Percentiles rank a stretch among this genome's conserved stretches.
These are phyloP conservation scores for Panaeolus papilionaceus DNA, from an alignment of 768 basidiomycete species.

Conservation along the genomic window DNA sequence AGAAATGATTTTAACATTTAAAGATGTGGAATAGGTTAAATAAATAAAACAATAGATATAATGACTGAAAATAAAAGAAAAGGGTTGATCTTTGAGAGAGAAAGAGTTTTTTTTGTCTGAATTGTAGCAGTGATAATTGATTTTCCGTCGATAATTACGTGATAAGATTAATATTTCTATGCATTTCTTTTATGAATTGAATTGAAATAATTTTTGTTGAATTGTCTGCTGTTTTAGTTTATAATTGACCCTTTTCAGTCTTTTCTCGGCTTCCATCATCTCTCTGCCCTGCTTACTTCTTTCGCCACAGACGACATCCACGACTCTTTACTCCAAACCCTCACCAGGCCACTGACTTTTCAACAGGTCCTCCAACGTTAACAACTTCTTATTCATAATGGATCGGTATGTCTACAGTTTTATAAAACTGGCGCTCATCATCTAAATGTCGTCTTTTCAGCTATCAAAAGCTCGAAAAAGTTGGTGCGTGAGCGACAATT, in stretches of 20 bases:
- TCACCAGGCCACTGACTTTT: background rate
- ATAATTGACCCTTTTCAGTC: constrained; percentile 10
- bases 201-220: background rate
- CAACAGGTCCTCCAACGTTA: background rate
- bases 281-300: constrained; percentile 7
- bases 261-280: constrained; percentile 9
- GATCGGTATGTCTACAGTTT: constrained; percentile 45
- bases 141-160: constrained; percentile 8
- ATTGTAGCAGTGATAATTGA: background rate
- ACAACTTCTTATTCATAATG: constrained; percentile 34
- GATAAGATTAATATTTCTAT: background rate
- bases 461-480: constrained; percentile 97
- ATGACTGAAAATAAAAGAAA: background rate
- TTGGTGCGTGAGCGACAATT: constrained; percentile 69
- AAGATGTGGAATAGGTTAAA: background rate
- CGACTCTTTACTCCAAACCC: background rate
- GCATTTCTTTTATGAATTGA: background rate
- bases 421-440: constrained; percentile 21
- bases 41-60: background rate
- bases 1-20: background rate
- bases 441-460: constrained; percentile 45
- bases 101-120: background rate
- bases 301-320: background rate
- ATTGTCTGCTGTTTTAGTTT: background rate
- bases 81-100: background rate